Evolutionary conservation across 2,329 filamentous ascomycete genomes (phyloP).

Genomic region (Penicillium verrucosum): DNA sequence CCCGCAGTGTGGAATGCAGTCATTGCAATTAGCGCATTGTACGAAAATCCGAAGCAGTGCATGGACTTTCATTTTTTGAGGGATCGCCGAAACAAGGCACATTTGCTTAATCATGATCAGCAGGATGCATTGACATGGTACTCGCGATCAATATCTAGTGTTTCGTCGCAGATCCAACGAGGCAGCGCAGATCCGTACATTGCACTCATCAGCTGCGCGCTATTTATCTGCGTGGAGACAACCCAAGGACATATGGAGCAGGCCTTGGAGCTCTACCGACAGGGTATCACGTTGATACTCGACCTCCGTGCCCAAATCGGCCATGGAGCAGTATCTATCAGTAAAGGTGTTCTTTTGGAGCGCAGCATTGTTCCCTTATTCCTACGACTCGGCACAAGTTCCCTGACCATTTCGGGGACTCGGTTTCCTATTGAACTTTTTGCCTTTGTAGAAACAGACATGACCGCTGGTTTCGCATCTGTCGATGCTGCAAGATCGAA

Average conservation of each 20-base stretch:
- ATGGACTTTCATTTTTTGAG: conserved; percentile 10
- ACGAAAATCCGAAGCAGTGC: conserved; percentile 17
- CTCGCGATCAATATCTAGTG: conserved; percentile 27
- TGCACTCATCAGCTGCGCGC: conserved; percentile 30
- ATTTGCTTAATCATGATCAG: neutral
- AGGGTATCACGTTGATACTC: conserved; percentile 26
- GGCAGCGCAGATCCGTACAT: conserved; percentile 24
- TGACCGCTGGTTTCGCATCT: neutral
- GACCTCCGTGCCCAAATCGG: conserved; percentile 18
- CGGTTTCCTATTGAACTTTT: conserved; percentile 6
- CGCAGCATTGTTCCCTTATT: conserved; percentile 31
- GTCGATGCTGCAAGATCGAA: conserved; percentile 13
- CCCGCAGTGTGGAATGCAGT: conserved; percentile 28
- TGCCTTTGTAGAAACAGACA: conserved; percentile 7
- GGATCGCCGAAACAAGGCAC: neutral
- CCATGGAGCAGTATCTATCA: conserved; percentile 8
- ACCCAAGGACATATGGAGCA: conserved; percentile 26
- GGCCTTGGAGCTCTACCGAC: conserved; percentile 25
- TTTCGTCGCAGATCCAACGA: conserved; percentile 25
- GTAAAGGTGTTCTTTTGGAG: conserved; percentile 22
- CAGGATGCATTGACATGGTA: conserved; percentile 33
- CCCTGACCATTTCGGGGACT: conserved; percentile 13
- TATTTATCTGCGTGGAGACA: conserved; percentile 36
- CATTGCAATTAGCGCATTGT: conserved; percentile 21
- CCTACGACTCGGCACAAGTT: conserved; percentile 22